These are phyloP conservation scores for Fusarium dlaminii DNA, from an alignment of 2,329 filamentous ascomycete genomes.

Conservation along the genomic window DNA sequence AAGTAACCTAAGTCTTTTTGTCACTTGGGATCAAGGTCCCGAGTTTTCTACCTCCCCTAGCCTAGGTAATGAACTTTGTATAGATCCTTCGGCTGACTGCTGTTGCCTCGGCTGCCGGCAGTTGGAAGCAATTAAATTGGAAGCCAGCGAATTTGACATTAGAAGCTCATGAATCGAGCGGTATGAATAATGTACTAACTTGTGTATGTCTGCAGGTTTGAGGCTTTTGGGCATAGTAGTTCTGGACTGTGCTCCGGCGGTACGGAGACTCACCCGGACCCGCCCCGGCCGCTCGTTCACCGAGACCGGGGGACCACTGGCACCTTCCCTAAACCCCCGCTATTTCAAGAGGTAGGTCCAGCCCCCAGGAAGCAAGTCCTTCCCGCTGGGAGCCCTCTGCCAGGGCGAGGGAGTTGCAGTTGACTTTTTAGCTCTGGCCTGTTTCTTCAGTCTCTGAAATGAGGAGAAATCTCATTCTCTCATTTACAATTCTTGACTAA, in stretches of 20 bases:
- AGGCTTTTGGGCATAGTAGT: not conserved
- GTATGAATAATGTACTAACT: not conserved
- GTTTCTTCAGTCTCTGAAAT: not conserved
- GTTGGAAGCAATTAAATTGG: not conserved
- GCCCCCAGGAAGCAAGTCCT: not conserved
- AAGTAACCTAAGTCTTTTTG: too few species aligned
- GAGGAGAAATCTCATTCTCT: not conserved
- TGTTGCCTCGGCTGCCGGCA: not conserved
- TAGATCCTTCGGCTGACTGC: not conserved
- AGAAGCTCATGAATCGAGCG: not conserved
- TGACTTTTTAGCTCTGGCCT: not conserved
- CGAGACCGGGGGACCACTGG: constrained; percentile 21
- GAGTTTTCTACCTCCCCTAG: too few species aligned
- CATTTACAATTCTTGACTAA: not conserved
- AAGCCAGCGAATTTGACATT: not conserved
- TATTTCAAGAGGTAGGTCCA: constrained; percentile 8
- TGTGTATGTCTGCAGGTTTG: not conserved
- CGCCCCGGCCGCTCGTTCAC: constrained; percentile 25
- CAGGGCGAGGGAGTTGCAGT: not conserved
- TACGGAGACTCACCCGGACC: constrained; percentile 21
- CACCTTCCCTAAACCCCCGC: constrained; percentile 30
- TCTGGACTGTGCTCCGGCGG: constrained; percentile 2
- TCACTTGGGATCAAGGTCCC: too few species aligned
- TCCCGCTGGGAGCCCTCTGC: not conserved
- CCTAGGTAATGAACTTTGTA: not conserved